phyloP scores from a whole-genome alignment of 1,139 yeast species.

The Magnusiomyces suaveolens region DNA sequence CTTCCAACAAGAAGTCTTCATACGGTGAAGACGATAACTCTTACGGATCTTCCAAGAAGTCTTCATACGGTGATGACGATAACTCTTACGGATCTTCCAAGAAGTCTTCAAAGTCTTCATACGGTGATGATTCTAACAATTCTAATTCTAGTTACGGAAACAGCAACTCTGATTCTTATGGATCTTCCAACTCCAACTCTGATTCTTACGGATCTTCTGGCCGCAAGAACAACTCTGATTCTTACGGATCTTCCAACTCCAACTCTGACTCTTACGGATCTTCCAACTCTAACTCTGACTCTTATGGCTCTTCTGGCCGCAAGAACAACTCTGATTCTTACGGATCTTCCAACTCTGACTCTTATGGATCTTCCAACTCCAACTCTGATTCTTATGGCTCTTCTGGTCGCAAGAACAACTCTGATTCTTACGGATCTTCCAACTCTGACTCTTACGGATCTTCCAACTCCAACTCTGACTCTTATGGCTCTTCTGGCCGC shows the following conservation, averaged over 20 bases:
- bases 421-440: constrained; percentile 17
- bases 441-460: constrained; percentile 1
- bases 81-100: constrained; percentile 14
- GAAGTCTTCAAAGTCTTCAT: constrained; percentile 6
- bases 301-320: constrained; percentile 13
- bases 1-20: constrained; percentile 10
- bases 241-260: constrained; percentile 16
- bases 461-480: constrained; percentile 1
- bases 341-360: constrained; percentile 11
- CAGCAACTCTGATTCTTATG: constrained; percentile 1
- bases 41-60: constrained; percentile 12
- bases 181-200: constrained; percentile 6
- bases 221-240: constrained; percentile 15
- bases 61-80: neutral
- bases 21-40: constrained; percentile 18
- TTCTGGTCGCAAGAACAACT: constrained; percentile 3
- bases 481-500: constrained; percentile 12
- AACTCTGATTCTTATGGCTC: neutral
- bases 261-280: constrained; percentile 14
- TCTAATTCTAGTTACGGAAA: constrained; percentile 13
- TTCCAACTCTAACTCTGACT: constrained; percentile 8
- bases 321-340: constrained; percentile 6
- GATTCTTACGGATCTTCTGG: constrained; percentile 17
- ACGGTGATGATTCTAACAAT: constrained; percentile 12
- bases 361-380: constrained; percentile 4